These are phyloP conservation scores for Globisporangium radiosum DNA, from an alignment of 352 stramenopile species.

Conservation along the genomic window DNA sequence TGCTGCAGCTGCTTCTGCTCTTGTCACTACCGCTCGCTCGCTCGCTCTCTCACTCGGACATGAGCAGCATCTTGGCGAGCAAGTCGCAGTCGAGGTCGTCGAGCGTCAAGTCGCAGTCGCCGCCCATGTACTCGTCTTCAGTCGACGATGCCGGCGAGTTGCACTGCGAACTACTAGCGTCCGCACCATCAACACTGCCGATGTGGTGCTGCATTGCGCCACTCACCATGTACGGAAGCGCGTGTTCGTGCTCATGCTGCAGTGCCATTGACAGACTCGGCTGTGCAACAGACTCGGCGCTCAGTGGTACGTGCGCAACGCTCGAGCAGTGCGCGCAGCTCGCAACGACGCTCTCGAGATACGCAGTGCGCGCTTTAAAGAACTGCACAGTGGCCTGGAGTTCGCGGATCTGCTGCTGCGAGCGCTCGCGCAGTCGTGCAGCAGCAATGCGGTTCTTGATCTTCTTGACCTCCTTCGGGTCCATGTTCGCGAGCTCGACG, in stretches of 20 bases:
- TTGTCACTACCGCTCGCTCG: background rate
- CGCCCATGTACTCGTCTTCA: constrained; percentile 10
- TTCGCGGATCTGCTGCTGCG: constrained; percentile 34
- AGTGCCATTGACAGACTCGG: background rate
- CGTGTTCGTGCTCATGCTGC: background rate
- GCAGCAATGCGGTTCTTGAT: constrained; percentile 55
- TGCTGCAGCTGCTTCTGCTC: no score
- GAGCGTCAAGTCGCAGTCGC: constrained; percentile 13
- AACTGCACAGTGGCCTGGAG: constrained; percentile 27
- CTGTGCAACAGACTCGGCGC: background rate
- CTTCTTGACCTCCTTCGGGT: constrained; percentile 35
- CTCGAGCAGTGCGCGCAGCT: constrained; percentile 22
- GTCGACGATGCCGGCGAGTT: constrained; percentile 1
- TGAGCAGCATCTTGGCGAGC: constrained; percentile 18
- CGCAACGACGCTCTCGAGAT: constrained; percentile 24
- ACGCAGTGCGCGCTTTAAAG: constrained; percentile 27
- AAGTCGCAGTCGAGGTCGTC: constrained; percentile 10
- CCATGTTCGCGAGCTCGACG: constrained; percentile 19
- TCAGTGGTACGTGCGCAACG: constrained; percentile 3
- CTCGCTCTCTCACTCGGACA: background rate
- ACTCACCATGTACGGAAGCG: no score
- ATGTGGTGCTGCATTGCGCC: no score
- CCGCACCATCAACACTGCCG: no score
- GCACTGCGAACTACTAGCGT: background rate
- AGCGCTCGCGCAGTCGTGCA: constrained; percentile 37